Conservation (phyloP, 2,329 filamentous ascomycete species). For the Pseudopyrenochaeta lycopersici region DNA sequence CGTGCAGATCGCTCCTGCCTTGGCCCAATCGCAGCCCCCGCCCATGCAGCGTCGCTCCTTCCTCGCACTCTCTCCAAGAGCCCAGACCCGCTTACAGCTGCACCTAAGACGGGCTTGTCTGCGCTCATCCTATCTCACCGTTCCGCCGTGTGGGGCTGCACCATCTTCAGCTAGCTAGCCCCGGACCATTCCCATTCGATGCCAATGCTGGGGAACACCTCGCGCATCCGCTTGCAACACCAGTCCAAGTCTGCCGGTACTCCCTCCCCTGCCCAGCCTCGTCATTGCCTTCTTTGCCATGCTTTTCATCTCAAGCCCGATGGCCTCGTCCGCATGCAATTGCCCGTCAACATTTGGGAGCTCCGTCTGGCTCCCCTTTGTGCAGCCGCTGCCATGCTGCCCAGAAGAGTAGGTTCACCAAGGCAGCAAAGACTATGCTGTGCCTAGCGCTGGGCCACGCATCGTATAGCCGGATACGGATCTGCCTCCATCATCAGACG, state of each 20-base stretch:
- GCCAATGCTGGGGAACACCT: slow-evolving; percentile 26
- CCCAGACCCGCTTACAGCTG: slow-evolving; percentile 34
- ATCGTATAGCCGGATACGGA: slow-evolving; percentile 9
- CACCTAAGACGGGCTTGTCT: slow-evolving; percentile 20
- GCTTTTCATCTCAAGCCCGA: no score
- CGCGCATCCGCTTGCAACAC: background rate
- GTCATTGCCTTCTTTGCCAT: slow-evolving; percentile 6
- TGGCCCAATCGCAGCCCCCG: slow-evolving; percentile 23
- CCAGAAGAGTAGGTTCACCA: no score
- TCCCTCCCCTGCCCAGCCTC: slow-evolving; percentile 2
- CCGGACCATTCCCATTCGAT: slow-evolving; percentile 30
- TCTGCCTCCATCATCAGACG: slow-evolving; percentile 11
- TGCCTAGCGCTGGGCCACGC: background rate
- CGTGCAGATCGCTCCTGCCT: slow-evolving; percentile 25
- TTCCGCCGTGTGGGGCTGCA: slow-evolving; percentile 16
- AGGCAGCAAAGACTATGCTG: no score
- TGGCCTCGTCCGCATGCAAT: no score
- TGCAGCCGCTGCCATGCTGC: no score
- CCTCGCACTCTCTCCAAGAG: slow-evolving; percentile 20
- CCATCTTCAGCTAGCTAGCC: slow-evolving; percentile 9
- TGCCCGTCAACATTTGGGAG: no score
- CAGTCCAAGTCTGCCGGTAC: background rate
- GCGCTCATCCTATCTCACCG: slow-evolving; percentile 17
- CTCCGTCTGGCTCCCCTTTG: no score
- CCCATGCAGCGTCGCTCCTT: slow-evolving; percentile 18